Conservation (phyloP, 768 basidiomycete genomes). For the Boletus bicolor region DNA sequence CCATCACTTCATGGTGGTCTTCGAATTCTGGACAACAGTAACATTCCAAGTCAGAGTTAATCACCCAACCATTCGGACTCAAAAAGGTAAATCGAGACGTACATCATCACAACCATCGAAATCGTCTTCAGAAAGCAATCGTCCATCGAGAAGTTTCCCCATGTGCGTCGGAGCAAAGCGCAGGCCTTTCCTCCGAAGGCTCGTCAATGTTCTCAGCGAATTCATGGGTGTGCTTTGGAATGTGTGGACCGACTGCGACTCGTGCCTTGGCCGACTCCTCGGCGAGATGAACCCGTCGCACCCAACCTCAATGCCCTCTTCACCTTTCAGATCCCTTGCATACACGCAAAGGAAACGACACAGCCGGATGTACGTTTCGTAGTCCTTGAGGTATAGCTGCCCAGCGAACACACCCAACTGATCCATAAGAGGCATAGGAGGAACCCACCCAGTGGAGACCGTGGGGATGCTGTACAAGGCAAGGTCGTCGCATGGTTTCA, state of each 20-base stretch:
- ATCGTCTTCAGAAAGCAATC: slow-evolving; percentile 17
- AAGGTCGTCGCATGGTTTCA: slow-evolving; percentile 38
- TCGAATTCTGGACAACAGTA: neutral
- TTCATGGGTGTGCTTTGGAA: slow-evolving; percentile 38
- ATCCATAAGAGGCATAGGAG: neutral
- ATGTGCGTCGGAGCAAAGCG: slow-evolving; percentile 38
- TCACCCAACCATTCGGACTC: neutral
- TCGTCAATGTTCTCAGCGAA: slow-evolving; percentile 20
- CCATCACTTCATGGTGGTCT: neutral
- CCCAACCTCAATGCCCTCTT: slow-evolving; percentile 5
- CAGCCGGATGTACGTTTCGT: slow-evolving; percentile 25
- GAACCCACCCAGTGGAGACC: neutral
- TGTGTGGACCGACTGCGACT: slow-evolving; percentile 5
- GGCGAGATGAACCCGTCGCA: slow-evolving; percentile 24
- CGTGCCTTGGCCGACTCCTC: slow-evolving; percentile 8
- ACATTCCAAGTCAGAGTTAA: neutral
- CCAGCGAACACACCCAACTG: slow-evolving; percentile 33
- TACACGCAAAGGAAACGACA: slow-evolving; percentile 30
- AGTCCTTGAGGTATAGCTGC: slow-evolving; percentile 31
- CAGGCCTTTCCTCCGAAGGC: slow-evolving; percentile 40
- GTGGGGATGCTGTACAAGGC: slow-evolving; percentile 11
- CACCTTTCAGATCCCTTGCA: slow-evolving; percentile 10
- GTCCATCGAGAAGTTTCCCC: slow-evolving; percentile 37
- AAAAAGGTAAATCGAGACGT: neutral
- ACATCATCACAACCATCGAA: slow-evolving; percentile 2